phyloP scores from a whole-genome alignment of 345 rosid species.

The Eucalyptus viminalis region DNA sequence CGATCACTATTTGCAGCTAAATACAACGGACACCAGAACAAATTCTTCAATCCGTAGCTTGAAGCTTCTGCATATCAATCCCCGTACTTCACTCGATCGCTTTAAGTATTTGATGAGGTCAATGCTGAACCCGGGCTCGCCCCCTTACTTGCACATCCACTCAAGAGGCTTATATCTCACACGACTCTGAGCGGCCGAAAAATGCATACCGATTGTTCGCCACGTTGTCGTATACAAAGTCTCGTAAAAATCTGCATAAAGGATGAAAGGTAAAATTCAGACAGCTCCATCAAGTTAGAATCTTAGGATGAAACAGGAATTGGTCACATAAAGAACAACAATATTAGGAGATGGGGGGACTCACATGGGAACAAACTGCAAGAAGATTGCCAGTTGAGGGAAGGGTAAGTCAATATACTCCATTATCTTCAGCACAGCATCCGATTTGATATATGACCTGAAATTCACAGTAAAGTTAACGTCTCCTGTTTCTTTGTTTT shows the following conservation, averaged over 20 bases:
- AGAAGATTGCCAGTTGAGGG: slow-evolving; percentile 69
- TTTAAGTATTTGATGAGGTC: background rate
- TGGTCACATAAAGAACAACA: background rate
- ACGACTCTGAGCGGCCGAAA: slow-evolving; percentile 81
- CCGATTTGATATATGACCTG: slow-evolving; percentile 82
- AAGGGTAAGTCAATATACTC: slow-evolving; percentile 71
- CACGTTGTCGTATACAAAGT: slow-evolving; percentile 59
- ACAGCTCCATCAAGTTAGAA: background rate
- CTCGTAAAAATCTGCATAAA: slow-evolving; percentile 51
- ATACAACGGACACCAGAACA: accelerated
- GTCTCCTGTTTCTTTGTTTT: background rate
- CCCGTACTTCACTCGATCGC: background rate
- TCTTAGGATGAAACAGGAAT: background rate
- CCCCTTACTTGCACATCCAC: background rate
- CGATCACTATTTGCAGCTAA: background rate
- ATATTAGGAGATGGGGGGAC: background rate
- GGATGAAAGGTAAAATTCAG: background rate
- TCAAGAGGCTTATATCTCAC: slow-evolving; percentile 28
- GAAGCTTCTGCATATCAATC: background rate
- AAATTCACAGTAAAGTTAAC: background rate
- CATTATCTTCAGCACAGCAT: slow-evolving; percentile 85
- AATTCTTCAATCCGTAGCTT: background rate
- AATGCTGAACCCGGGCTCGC: accelerated
- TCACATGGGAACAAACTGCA: slow-evolving; percentile 66
- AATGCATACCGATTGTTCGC: slow-evolving; percentile 66